Evolutionary conservation across 192 early-diverging fungal species (phyloP), one percentile per base, ranked within the genome.

Genomic region (Coemansia sp.): DNA sequence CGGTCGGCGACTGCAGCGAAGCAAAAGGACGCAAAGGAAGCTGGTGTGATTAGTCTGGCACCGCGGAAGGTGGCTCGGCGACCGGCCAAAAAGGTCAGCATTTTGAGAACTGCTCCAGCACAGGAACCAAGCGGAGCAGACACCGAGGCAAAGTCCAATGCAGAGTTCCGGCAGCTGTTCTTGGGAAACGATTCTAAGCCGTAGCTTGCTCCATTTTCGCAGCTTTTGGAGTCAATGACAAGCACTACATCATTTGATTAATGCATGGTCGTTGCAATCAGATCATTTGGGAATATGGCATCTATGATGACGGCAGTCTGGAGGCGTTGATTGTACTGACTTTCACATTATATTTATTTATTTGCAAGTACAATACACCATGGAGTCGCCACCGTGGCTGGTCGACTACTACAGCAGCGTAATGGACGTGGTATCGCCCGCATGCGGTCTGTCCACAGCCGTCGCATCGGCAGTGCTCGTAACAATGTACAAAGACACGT

Each of bases 391-490:
- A 12, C 39, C 9, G 45, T 78, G 75, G 75, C 66, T 78, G 19
- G 64, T 59, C 10, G 64, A 72, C 59, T 78, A 78, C 63, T 78
- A 78, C 38, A 54, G 69, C 54, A 70, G 61, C 63, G 49, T 72
- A 10, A 62, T 69, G 41, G 75, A 78, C 38, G 75, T 78, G 43
- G 57, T 78, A n/a, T 65, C 70, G 57, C 75, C 75, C 1, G 70
- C 75, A 5, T 78, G 75, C 60, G 75, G 75, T 8, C 63, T 78
- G 19, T 59, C 75, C 10, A 70, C 72, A 7, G 75, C 75, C 4
- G 66, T 78, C 5, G 72, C 75, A 4, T 66, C 75, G 0, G 50
- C 19, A 3, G 75, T 78, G 22, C 66, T 78, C 8, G 53, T 78
- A 39, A 38, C 70, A 4, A 78, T 78, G 70, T 78, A 78, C 75